phyloP scores from a whole-genome alignment of 2,329 filamentous ascomycete species.

The Clonostachys byssicola region DNA sequence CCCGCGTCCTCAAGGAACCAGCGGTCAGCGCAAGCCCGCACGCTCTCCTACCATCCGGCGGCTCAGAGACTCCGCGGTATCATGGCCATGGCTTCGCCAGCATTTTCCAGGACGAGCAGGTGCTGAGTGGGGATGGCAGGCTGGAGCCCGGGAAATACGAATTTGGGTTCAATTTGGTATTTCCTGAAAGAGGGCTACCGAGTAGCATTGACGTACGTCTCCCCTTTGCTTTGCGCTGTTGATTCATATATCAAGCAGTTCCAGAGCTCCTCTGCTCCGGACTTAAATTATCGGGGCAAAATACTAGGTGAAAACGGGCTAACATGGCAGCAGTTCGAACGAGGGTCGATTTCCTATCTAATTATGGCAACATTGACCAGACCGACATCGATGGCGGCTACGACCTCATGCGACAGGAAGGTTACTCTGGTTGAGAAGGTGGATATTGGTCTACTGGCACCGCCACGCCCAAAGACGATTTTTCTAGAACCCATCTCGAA shows the following conservation, averaged over 20 bases:
- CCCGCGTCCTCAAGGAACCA: constrained; percentile 72
- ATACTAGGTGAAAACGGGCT: no score
- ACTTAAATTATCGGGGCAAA: neutral
- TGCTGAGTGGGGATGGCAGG: constrained; percentile 73
- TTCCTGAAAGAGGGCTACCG: constrained; percentile 66
- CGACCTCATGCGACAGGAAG: constrained; percentile 74
- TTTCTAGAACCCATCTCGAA: constrained; percentile 84
- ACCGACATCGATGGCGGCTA: constrained; percentile 80
- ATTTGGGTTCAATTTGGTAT: constrained; percentile 72
- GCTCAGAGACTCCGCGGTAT: constrained; percentile 45
- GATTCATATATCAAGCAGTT: neutral
- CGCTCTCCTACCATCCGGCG: constrained; percentile 24
- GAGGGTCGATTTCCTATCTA: constrained; percentile 88
- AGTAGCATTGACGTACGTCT: constrained; percentile 87
- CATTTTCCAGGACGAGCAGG: constrained; percentile 77
- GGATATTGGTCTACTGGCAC: constrained; percentile 72
- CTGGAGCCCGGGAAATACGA: constrained; percentile 72
- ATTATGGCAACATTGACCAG: constrained; percentile 86
- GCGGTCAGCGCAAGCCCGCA: constrained; percentile 50
- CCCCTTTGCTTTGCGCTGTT: neutral
- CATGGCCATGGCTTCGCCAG: constrained; percentile 76
- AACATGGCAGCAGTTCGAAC: constrained; percentile 68
- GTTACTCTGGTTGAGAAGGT: constrained; percentile 77
- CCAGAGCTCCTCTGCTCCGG: neutral
- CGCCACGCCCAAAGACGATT: constrained; percentile 77